Evolutionary conservation across 208 protist species (phyloP), one percentile per base, ranked within the genome.

Genomic region (Trypanosoma vivax): DNA sequence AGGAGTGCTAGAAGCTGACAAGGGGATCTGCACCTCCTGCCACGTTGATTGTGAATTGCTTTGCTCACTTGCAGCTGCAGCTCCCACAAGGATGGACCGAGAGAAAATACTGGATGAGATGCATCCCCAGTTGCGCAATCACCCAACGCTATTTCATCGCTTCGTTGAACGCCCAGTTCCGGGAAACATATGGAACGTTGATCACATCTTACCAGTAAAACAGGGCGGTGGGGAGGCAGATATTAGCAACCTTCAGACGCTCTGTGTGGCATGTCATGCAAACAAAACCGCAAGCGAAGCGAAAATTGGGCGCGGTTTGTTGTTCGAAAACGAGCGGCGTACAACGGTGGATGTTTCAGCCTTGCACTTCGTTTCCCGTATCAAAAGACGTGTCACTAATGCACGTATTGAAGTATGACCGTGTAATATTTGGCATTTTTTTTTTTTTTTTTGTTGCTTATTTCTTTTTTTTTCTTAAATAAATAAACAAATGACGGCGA

Each of bases 111-210:
- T 86, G 16, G 59, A 55, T n/a, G 19, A 9, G 10, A 46, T 73
- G 38, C 79, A 92, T 41, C 80, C 80, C 9, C 73, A 84, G 0
- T 25, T 92, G 42, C 43, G 77, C 35, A 53, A 77, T n/a, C 71
- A 78, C 39, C 77, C 81, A 0, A 49, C 18, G n/a, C 51, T 92
- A 11, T 73, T 62, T 50, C 69, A 62, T 25, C 53, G 57, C 25
- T 50, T 85, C 13, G 29, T 92, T 41, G 51, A 64, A 14, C 61
- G 71, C 46, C 84, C 80, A 7, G 51, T 75, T 30, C 55, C 78
- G 30, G 84, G 84, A n/a, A 76, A 80, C 52, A 65, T 71, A 16
- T 92, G 84, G 84, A 77, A 92, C 34, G 84, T 78, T 0, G 84
- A 92, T 60, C 84, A 92, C 49, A 62, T 92, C 5, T 55, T 82